Evolutionary conservation across 768 basidiomycete species (phyloP), one percentile per base, ranked within the genome.

Genomic region (Leccinum barrowsii): DNA sequence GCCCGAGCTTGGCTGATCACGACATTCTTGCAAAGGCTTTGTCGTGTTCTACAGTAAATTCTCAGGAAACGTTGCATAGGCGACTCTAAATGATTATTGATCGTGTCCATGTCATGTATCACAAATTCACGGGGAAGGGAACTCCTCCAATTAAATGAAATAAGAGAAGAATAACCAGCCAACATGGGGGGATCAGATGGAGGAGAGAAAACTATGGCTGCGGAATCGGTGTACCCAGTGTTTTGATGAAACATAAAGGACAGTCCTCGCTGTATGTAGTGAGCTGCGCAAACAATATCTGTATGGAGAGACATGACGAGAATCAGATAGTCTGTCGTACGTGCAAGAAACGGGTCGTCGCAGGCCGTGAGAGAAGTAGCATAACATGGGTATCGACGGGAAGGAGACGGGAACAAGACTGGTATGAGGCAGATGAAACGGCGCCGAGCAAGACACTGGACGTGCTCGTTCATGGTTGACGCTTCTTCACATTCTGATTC

Each of bases 401-500:
- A 65, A 54, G 49, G 50, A 57, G 48, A 61, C 47, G 46, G 47
- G 35, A 46, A 59, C 59, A 49, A 55, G 50, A 40, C 65, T 58
- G 55, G 58, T 65, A 65, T 52, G 63, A 63, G 53, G 59, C 57
- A 59, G 67, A 57, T 69, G 62, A 65, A 65, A 65, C 52, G 66
- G 55, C 56, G 54, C 30, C 17, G 59, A 55, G 58, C 55, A 58
- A 57, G 57, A 57, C 37, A n/a, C 30, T 21, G 42, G 44, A 65
- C 67, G 47, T 67, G 52, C 64, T 60, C 63, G 57, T 66, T 80
- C 74, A 91, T 75, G 82, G 85, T 75, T 90, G 88, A 63, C 89
- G 88, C 73, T 92, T 93, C 82, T 96, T 95, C 70, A 97, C 92
- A 73, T 97, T 97, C 76, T 94, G 92, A 54, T 93, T 95, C 67